phyloP scores from a whole-genome alignment of 1,139 yeast genomes.

The Geotrichum aggregatum region DNA sequence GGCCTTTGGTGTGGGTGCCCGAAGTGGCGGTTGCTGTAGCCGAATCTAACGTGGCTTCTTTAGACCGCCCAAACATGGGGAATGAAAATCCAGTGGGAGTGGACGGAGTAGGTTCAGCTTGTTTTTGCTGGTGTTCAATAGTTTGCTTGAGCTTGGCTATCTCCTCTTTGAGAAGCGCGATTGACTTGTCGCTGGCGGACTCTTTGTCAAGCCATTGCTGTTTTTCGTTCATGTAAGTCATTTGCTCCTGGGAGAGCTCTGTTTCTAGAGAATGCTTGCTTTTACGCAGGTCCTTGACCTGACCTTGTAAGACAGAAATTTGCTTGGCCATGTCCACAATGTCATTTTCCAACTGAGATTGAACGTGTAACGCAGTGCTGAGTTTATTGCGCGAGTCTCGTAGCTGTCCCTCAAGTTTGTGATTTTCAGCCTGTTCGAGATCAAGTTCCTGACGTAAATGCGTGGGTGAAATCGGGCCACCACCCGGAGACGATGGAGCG shows the following conservation, averaged over 20 bases:
- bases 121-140: background rate
- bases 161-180: conserved; percentile 23
- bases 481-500: background rate
- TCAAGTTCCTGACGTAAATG: conserved; percentile 29
- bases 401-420: conserved; percentile 27
- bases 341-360: conserved; percentile 35
- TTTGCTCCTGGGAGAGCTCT: conserved; percentile 31
- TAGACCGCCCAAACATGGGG: conserved; percentile 1
- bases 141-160: conserved; percentile 7
- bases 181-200: conserved; percentile 28
- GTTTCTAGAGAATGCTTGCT: conserved; percentile 29
- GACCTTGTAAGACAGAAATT: conserved; percentile 26
- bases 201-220: conserved; percentile 36
- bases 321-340: conserved; percentile 30
- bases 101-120: background rate
- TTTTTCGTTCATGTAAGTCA: conserved; percentile 37
- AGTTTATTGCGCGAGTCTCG: conserved; percentile 27
- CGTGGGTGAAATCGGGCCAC: background rate
- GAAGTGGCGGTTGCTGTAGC: background rate
- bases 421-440: conserved; percentile 31
- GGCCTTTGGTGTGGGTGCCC: conserved; percentile 5
- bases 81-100: conserved; percentile 1
- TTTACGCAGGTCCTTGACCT: conserved; percentile 28
- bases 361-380: conserved; percentile 25
- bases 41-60: no score